Conservation (phyloP, 768 basidiomycete genomes). For the Pluteus cervinus region DNA sequence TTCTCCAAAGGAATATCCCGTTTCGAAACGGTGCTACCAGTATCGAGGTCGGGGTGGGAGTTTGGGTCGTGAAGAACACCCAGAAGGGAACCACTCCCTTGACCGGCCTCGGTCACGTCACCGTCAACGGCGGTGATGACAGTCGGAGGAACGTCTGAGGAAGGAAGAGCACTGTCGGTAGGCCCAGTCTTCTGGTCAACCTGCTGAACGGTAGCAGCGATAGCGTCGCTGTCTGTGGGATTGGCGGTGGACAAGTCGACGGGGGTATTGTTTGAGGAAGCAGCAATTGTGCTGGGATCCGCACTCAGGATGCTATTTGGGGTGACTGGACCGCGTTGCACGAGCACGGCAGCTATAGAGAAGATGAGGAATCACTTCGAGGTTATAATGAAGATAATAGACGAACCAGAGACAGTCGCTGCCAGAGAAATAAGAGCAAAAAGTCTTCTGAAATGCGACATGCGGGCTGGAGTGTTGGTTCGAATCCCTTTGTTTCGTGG, state of each 20-base stretch:
- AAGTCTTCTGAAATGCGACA: neutral
- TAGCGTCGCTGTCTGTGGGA: conserved; percentile 26
- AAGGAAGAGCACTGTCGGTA: conserved; percentile 19
- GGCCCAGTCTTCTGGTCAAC: conserved; percentile 37
- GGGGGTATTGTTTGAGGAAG: neutral
- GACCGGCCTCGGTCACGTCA: conserved; percentile 19
- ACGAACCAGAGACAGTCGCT: neutral
- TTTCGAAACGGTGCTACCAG: conserved; percentile 4
- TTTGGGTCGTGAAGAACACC: too few species aligned
- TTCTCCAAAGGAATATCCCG: conserved; percentile 10
- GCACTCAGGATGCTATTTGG: neutral
- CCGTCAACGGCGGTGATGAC: conserved; percentile 41
- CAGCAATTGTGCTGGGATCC: neutral
- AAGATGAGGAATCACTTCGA: neutral
- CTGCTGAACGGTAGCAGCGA: conserved; percentile 24
- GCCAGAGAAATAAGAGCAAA: neutral
- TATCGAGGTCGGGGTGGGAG: neutral
- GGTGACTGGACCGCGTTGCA: neutral
- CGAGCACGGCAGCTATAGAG: neutral
- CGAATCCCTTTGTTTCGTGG: too few species aligned
- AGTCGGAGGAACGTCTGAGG: conserved; percentile 29
- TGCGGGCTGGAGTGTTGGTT: too few species aligned
- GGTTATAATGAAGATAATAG: neutral
- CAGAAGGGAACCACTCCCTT: too few species aligned
- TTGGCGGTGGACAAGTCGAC: neutral